Evolutionary conservation across 2,329 filamentous ascomycete genomes (phyloP), one percentile per base, ranked within the genome.

Genomic region (Phialocephala sp.): DNA sequence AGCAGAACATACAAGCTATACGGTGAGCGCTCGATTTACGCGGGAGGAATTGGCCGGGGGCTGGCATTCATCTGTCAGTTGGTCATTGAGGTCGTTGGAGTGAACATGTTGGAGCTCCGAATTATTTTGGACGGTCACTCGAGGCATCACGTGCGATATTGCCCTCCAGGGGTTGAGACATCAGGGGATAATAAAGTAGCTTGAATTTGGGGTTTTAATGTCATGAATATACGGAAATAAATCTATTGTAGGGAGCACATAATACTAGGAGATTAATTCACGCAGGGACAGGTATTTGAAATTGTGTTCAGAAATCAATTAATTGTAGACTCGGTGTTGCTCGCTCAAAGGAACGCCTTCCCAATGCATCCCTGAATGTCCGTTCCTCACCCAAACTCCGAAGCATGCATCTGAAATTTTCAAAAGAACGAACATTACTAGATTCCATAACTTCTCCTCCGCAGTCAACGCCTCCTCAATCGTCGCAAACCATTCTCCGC

Each of bases 11-110:
- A 84, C 83, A 82, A 75, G 84, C 84, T 76, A 82, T 76, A 66
- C 84, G 80, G 77, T 87, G 84, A 65, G 78, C 77, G 71, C 80
- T 79, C 64, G 80, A 82, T 70, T 78, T 77, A 69, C 79, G 80
- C 67, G 83, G 82, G 64, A 79, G 72, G 47, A 76, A 73, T 71
- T 80, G 80, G 68, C 73, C 73, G 73, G 79, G 80, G 68, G 73
- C 73, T 75, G 79, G 80, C 81, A 83, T 83, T 78, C 80, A 77
- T 75, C 47, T 72, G 70, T 27, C 43, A 37, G 39, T 37, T 36
- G 59, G 39, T 60, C 20, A 59, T 62, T 43, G 57, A 36, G 24
- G 18, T 54, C 22, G 37, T 41, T 20, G 32, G 43, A 24, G 18
- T 35, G 43, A 50, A 27, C 32, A 55, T 24, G 15, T 50, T 45